Conservation (phyloP, 768 basidiomycete genomes). For the Lactifluus hygrophoroides region DNA sequence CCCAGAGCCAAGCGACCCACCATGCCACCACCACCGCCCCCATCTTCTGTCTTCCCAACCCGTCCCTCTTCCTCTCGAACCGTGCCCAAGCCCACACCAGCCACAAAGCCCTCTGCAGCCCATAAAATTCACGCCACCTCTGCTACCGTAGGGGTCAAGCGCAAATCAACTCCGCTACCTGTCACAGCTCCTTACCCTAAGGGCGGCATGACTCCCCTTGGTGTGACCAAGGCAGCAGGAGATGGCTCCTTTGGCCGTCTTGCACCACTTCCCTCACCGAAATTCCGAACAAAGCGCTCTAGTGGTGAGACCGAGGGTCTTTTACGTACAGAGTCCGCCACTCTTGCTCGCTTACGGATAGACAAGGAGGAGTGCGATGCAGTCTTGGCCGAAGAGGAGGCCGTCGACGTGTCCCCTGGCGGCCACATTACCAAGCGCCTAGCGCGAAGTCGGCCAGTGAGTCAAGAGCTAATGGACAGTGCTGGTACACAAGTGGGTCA, state of each 20-base stretch:
- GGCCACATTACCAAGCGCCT: slow-evolving; percentile 70
- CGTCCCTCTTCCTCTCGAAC: not conserved
- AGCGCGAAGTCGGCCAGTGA: slow-evolving; percentile 64
- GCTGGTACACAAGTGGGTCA: slow-evolving; percentile 26
- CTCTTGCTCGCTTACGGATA: slow-evolving; percentile 17
- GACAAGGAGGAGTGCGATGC: slow-evolving; percentile 16
- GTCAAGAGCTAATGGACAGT: slow-evolving; percentile 40
- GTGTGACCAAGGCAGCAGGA: slow-evolving; percentile 16
- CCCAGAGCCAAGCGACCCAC: not conserved
- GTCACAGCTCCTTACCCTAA: slow-evolving; percentile 19
- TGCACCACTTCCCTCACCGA: slow-evolving; percentile 21
- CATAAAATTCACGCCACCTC: not conserved
- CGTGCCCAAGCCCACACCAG: not conserved
- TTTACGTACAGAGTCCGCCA: slow-evolving; percentile 21
- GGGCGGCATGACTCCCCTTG: slow-evolving; percentile 18
- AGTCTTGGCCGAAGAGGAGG: slow-evolving; percentile 36
- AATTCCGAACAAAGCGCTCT: slow-evolving; percentile 14
- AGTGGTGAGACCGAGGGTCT: slow-evolving; percentile 12
- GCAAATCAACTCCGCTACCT: slow-evolving; percentile 18
- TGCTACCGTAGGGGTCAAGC: slow-evolving; percentile 16
- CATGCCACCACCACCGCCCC: slow-evolving; percentile 6
- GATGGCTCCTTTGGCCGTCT: slow-evolving; percentile 19
- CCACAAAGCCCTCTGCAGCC: not conserved
- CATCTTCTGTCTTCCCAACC: not conserved
- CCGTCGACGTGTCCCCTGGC: slow-evolving; percentile 64